These are phyloP conservation scores for Cytospora schulzeri DNA, from an alignment of 2,329 filamentous ascomycete genomes.

Conservation along the genomic window DNA sequence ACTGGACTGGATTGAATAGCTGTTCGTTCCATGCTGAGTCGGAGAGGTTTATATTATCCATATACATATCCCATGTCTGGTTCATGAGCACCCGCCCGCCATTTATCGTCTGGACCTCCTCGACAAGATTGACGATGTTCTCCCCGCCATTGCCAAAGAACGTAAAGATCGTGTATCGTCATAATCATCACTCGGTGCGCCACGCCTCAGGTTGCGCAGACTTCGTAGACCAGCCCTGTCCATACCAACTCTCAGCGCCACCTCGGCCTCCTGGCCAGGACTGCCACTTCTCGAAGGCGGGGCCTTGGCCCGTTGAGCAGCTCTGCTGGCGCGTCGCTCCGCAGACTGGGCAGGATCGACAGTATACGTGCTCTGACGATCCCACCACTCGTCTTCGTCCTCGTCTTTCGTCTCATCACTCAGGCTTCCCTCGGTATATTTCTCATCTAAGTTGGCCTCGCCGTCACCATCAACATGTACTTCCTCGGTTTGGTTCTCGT, in stretches of 20 bases:
- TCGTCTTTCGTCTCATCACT: conserved; percentile 16
- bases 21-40: no score
- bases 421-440: conserved; percentile 19
- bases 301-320: conserved; percentile 9
- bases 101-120: not conserved
- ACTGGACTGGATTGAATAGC: no score
- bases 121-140: not conserved
- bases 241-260: conserved; percentile 23
- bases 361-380: not conserved
- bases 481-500: not conserved
- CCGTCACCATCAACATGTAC: not conserved
- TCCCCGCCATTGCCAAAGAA: conserved; percentile 26
- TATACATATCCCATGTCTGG: not conserved
- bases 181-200: conserved; percentile 20
- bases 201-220: conserved; percentile 23
- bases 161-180: conserved; percentile 24
- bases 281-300: conserved; percentile 15
- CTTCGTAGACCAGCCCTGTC: conserved; percentile 25
- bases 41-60: not conserved
- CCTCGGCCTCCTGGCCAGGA: conserved; percentile 8
- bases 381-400: conserved; percentile 22
- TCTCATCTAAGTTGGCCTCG: not conserved
- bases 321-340: conserved; percentile 10
- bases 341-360: conserved; percentile 9
- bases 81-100: not conserved